Base-by-base conservation (phyloP, 2,329 filamentous ascomycete genomes). In the Hortaea werneckii region DNA sequence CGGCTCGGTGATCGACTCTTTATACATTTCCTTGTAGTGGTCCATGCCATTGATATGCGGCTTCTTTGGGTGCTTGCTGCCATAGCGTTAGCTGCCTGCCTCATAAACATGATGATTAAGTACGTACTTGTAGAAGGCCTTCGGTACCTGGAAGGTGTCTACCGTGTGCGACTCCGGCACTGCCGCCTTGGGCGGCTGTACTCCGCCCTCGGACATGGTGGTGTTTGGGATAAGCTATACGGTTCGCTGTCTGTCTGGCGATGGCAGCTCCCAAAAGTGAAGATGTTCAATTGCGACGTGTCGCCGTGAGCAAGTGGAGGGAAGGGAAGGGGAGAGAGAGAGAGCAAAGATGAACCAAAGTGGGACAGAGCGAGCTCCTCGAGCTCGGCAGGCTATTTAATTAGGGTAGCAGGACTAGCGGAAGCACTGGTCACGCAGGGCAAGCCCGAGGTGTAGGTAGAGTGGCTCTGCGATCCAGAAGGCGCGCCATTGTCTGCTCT, bases 1-100 rank as follows among this genome's bases (percentile, higher is more conserved):
- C 42, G 92, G 90, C 58, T 92, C 75, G 58, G 83, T 82, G 65
- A 98, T 95, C 41, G 92, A 98, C 71, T 98, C 76, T 60, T 80
- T 78, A 66, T 82, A 82, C 58, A 82, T 69, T 62, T 74, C 67
- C 65, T 79, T 73, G 69, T 82, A 83, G 60, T 81, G 72, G 49
- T 79, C 76, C 41, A 82, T 61, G 56, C 72, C 71, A 53, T 74
- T 71, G 45, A 82, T 58, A 63, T 83, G 78, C 38, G 79, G 75
- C 57, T 74, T 76, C 46, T 69, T 68, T 6, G 79, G 77, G 62
- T 82, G 79, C 61, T 82, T 81, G 37, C 72, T 76, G 61, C 43
- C 29, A 37, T n/a, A 43, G 43, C 40, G 50, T 50, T 48, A 47
- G 48, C 29, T 40, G 9, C n/a, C 27, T 9, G 9, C n/a, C 32